A percentile compares a stretch with the other conserved stretches of the same genome.
These are phyloP conservation scores for Pestalotiopsis sp. DNA, from an alignment of 2,329 filamentous ascomycete species.

Conservation along the genomic window DNA sequence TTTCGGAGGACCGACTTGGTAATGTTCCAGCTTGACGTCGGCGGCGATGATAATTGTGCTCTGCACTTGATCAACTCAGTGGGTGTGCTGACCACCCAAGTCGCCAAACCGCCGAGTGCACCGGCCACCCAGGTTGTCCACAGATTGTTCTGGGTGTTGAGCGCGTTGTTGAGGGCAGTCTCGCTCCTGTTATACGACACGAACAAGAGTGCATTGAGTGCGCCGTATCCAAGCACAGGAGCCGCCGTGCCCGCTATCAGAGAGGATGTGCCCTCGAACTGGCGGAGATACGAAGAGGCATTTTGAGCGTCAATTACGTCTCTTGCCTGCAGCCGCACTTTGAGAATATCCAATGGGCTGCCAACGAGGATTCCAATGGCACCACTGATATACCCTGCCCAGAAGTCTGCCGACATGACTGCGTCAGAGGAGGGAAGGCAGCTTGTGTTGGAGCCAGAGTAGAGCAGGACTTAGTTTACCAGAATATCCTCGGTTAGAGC, in stretches of 20 bases:
- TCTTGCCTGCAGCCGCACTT: slow-evolving; percentile 76
- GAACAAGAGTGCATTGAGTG: slow-evolving; percentile 88
- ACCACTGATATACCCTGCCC: slow-evolving; percentile 64
- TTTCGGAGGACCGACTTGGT: slow-evolving; percentile 60
- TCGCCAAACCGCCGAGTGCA: slow-evolving; percentile 79
- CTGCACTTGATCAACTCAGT: slow-evolving; percentile 92
- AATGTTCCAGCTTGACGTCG: slow-evolving; percentile 64
- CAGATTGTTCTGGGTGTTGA: slow-evolving; percentile 48
- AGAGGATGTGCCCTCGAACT: slow-evolving; percentile 38
- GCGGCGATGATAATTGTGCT: slow-evolving; percentile 64
- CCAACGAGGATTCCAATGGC: slow-evolving; percentile 77
- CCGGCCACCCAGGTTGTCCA: slow-evolving; percentile 78
- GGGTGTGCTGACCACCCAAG: slow-evolving; percentile 83
- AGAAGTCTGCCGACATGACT: slow-evolving; percentile 87
- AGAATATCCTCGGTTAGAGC: background rate
- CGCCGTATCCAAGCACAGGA: slow-evolving; percentile 86
- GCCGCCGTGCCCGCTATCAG: slow-evolving; percentile 73
- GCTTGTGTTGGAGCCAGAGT: background rate
- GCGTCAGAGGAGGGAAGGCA: background rate
- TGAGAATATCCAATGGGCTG: slow-evolving; percentile 76
- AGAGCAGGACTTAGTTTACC: background rate
- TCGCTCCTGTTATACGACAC: slow-evolving; percentile 88
- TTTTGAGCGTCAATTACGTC: slow-evolving; percentile 24
- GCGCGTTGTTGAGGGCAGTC: slow-evolving; percentile 52
- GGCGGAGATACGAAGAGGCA: slow-evolving; percentile 27